Base-by-base conservation (phyloP, 2,329 filamentous ascomycete species). In the Clarireedia homoeocarpa region DNA sequence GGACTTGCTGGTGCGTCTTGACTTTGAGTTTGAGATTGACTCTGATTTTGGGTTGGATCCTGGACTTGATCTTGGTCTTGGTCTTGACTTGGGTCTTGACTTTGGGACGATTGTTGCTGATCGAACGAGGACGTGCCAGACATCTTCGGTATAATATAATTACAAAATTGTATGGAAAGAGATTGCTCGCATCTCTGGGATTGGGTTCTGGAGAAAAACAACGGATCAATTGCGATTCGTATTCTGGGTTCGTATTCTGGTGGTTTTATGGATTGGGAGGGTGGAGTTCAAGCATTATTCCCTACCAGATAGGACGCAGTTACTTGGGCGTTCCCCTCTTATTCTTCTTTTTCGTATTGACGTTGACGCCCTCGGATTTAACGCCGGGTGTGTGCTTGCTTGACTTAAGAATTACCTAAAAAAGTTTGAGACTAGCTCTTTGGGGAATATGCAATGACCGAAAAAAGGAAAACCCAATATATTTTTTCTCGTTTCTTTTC, bases 91-190 rank as follows among this genome's bases (percentile, higher is more conserved):
- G 9, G 30, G 20, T 4, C 40, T 24, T 15, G 49, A 44, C 3
- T 20, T 38, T 42, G 50, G 9, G 2, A 60, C 24, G 59, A 48
- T 17, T 24, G 27, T 34, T 55, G 46, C 51, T 62, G 61, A 30
- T 51, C 56, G 51, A 58, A 59, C 38, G 59, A 57, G 52, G 30
- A 34, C 30, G 61, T 47, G 50, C 55, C 58, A 49, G 63, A 53
- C 58, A 59, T 60, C 12, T 48, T 56, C 20, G 53, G 9, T 23
- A 12, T 34, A 26, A 45, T 55, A 12, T 34, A 26, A 45, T 55
- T 55, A 23, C n/a, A 51, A 34, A 24, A 30, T 12, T 12, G 17
- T 34, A 55, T 23, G n/a, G 24, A 39, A 38, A 51, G 27, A 45
- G 38, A 44, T 27, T 51, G 34, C 38, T 51, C 17, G 47, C 49